Evolutionary conservation across 176 grass and related monocot species (phyloP).

Genomic region (Saccharum spontaneum): DNA sequence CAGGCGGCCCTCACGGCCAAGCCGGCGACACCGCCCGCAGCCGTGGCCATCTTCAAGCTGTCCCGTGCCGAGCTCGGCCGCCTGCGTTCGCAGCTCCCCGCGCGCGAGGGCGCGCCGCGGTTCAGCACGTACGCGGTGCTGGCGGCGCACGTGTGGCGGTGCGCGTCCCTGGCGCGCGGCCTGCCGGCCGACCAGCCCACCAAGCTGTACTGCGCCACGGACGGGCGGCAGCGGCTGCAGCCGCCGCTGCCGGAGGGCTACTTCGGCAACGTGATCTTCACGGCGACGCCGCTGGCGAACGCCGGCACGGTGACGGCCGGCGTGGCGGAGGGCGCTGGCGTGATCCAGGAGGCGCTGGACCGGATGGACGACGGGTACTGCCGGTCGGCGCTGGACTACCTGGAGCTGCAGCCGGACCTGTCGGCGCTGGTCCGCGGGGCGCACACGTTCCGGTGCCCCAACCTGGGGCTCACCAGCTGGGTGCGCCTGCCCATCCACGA

Average conservation of each 20-base stretch:
- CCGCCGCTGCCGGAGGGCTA: conserved; percentile 69
- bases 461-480: conserved; percentile 95
- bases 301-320: conserved; percentile 44
- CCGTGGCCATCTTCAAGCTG: conserved; percentile 79
- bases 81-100: conserved; percentile 44
- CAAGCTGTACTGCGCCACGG: conserved; percentile 84
- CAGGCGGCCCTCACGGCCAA: conserved; percentile 29
- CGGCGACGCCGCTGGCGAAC: conserved; percentile 61
- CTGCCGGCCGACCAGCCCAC: conserved; percentile 64
- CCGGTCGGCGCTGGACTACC: conserved; percentile 82
- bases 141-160: conserved; percentile 83
- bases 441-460: conserved; percentile 90
- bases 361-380: conserved; percentile 78
- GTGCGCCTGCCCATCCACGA: conserved; percentile 88
- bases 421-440: conserved; percentile 76
- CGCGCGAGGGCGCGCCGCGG: conserved; percentile 36
- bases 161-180: conserved; percentile 73
- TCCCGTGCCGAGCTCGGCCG: conserved; percentile 40
- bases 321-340: conserved; percentile 46
- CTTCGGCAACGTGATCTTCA: conserved; percentile 97
- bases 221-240: conserved; percentile 70
- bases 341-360: conserved; percentile 64
- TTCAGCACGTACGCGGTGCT: conserved; percentile 72
- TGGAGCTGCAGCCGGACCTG: conserved; percentile 84
- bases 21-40: conserved; percentile 40